These are phyloP conservation scores for Candida glucosophila DNA, from an alignment of 1,139 yeast species.

Conservation along the genomic window DNA sequence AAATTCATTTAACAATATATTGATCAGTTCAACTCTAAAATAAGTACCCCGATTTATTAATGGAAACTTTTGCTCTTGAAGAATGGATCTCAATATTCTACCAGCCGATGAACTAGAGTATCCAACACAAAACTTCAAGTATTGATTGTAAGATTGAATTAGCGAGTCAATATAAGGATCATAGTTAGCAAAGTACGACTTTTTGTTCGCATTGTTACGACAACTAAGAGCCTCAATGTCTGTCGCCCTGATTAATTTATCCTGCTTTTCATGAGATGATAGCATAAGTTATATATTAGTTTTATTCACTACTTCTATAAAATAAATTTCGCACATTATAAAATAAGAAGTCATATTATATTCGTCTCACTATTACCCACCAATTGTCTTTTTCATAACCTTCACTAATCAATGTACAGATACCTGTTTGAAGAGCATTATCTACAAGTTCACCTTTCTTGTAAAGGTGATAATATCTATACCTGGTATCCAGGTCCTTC, in stretches of 20 bases:
- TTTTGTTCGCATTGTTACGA: constrained; percentile 48
- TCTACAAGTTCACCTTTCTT: constrained; percentile 70
- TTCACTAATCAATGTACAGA: constrained; percentile 43
- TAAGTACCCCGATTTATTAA: constrained; percentile 79
- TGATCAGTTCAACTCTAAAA: constrained; percentile 60
- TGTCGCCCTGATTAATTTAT: constrained; percentile 56
- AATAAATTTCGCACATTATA: background rate
- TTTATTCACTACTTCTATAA: background rate
- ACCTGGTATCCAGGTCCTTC: constrained; percentile 42
- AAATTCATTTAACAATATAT: constrained; percentile 44
- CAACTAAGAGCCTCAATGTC: constrained; percentile 83
- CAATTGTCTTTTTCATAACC: constrained; percentile 96
- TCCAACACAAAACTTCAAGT: constrained; percentile 31
- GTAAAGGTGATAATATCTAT: constrained; percentile 84
- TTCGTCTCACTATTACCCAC: constrained; percentile 49
- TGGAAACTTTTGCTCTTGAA: constrained; percentile 53
- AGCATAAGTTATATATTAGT: constrained; percentile 21
- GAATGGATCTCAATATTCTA: constrained; percentile 31
- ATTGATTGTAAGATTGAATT: constrained; percentile 28
- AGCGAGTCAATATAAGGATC: constrained; percentile 45
- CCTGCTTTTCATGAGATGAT: constrained; percentile 30
- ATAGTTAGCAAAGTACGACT: constrained; percentile 39
- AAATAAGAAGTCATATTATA: background rate
- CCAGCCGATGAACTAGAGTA: constrained; percentile 32
- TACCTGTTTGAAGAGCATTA: constrained; percentile 65